A percentile compares a stretch with the other conserved stretches of the same genome.
phyloP scores from a whole-genome alignment of 805 yeast genomes.

The Kazachstania africana region DNA sequence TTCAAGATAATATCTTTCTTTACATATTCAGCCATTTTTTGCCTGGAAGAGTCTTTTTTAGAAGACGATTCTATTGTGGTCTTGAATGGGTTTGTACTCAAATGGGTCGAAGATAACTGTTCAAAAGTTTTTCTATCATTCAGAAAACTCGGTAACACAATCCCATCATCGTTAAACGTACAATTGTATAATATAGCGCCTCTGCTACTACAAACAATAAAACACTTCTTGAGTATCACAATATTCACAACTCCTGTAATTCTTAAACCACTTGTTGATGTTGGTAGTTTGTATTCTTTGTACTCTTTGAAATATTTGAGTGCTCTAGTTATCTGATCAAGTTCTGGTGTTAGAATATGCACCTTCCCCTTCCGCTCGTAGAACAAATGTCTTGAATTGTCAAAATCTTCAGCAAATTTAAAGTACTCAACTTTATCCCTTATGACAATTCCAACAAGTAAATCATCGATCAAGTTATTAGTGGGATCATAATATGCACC shows the following conservation, averaged over 20 bases:
- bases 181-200: constrained; percentile 50
- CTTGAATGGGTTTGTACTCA: constrained; percentile 13
- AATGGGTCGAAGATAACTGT: constrained; percentile 8
- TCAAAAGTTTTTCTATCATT: constrained; percentile 23
- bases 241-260: constrained; percentile 47
- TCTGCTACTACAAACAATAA: constrained; percentile 53
- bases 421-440: constrained; percentile 50
- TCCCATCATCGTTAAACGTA: constrained; percentile 43
- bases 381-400: constrained; percentile 43
- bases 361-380: constrained; percentile 40
- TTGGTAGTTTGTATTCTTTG: constrained; percentile 47
- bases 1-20: constrained; percentile 28
- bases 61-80: constrained; percentile 13
- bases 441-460: constrained; percentile 37
- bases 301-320: constrained; percentile 28
- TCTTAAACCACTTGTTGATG: constrained; percentile 43
- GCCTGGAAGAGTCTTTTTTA: constrained; percentile 19
- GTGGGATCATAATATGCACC: constrained; percentile 40
- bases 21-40: constrained; percentile 26
- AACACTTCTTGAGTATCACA: constrained; percentile 51
- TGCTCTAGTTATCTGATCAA: constrained; percentile 21
- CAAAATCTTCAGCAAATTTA: constrained; percentile 57
- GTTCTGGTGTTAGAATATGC: constrained; percentile 31
- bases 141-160: constrained; percentile 47
- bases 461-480: constrained; percentile 23